These are phyloP conservation scores for Lolium perenne DNA, from an alignment of 176 grass and related monocot species.

Conservation along the genomic window DNA sequence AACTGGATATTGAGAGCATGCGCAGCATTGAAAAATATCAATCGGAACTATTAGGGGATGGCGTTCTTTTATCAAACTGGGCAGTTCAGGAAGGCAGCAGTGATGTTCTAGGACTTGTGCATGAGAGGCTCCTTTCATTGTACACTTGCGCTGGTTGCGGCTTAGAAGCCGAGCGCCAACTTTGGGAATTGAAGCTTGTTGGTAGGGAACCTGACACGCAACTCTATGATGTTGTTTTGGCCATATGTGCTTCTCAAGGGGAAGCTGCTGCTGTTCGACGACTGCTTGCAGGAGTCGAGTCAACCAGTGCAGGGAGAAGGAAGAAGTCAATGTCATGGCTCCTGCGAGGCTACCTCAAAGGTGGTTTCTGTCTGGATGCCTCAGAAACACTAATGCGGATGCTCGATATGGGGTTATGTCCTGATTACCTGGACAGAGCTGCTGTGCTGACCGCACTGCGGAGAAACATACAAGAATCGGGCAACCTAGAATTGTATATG, in stretches of 20 bases:
- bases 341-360: constrained; percentile 88
- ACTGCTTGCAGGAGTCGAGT: constrained; percentile 76
- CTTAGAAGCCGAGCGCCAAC: constrained; percentile 79
- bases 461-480: constrained; percentile 81
- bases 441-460: constrained; percentile 75
- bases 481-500: constrained; percentile 73
- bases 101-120: constrained; percentile 68
- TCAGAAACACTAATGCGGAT: constrained; percentile 71
- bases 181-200: constrained; percentile 89
- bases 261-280: constrained; percentile 68
- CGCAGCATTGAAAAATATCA: constrained; percentile 62
- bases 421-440: constrained; percentile 85
- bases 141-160: constrained; percentile 85
- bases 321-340: constrained; percentile 94
- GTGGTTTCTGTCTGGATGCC: constrained; percentile 82
- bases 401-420: constrained; percentile 79
- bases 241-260: constrained; percentile 93
- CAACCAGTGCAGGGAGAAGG: constrained; percentile 58
- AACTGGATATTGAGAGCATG: constrained; percentile 63
- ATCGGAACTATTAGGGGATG: constrained; percentile 64
- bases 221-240: constrained; percentile 88
- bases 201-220: constrained; percentile 92
- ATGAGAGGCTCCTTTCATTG: constrained; percentile 79
- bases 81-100: constrained; percentile 69
- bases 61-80: constrained; percentile 82